Evolutionary conservation across 1,284 basidiomycete genomes (phyloP), one percentile per base, ranked within the genome.

Genomic region (Macrocystidia cucumis): DNA sequence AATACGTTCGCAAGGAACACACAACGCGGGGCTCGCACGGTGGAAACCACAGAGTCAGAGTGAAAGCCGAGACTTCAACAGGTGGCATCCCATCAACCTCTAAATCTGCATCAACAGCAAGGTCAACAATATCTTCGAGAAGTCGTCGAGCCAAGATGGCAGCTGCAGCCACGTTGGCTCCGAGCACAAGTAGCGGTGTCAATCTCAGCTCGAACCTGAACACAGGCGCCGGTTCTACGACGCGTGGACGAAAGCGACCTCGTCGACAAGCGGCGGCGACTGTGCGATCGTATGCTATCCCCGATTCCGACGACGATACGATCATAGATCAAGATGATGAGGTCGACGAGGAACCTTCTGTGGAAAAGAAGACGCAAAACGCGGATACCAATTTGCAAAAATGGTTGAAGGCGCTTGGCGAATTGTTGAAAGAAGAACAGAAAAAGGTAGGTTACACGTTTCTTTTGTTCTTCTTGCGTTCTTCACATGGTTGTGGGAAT

Each of bases 301-400:
- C 80, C 1, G 78, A 78, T 50, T 84, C 79, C 8, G 82, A 85
- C 48, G 81, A 83, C 44, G 81, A 83, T 42, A 61, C 54, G 3
- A 75, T 74, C 31, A 61, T 56, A 4, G 63, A 65, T 28, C 67
- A 66, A 28, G 57, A 59, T 8, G 53, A 62, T 14, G 23, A 42
- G 32, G 21, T 12, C 29, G 25, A 26, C 32, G 22, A 30, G 18
- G 24, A 31, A 29, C 13, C 32, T 50, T 24, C 45, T 53, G 25
- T 27, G 37, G 48, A 56, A 18, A 54, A 54, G 29, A 57, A 54
- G 48, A 64, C 59, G 45, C 57, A 60, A 37, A 59, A 51, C 29
- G 60, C 61, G 8, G 74, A 77, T 46, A 67, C 67, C 19, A 69
- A 69, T 43, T 50, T 84, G 41, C 74, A 81, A 45, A 57, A 63